Percentiles rank a stretch among this genome's conserved stretches.
Conservation (phyloP, 1,284 basidiomycete species). For the Puccinia polysora region DNA sequence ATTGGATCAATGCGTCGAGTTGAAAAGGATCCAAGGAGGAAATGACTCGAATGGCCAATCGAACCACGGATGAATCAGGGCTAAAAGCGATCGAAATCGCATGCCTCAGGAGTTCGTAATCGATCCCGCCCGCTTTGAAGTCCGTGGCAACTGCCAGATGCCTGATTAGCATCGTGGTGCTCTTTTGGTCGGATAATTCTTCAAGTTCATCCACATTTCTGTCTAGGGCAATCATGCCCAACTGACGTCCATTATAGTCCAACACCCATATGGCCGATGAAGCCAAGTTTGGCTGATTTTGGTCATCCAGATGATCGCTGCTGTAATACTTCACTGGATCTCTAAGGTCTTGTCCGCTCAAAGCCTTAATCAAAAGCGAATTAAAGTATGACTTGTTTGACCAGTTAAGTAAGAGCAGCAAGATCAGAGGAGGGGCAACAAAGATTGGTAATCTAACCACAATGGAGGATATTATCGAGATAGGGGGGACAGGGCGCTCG, state of each 20-base stretch:
- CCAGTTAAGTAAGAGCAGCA: constrained; percentile 32
- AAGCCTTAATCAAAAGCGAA: background rate
- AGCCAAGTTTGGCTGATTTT: too few species aligned
- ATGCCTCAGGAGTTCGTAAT: constrained; percentile 13
- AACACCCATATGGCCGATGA: constrained; percentile 31
- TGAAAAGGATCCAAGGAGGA: constrained; percentile 10
- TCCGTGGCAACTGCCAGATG: constrained; percentile 30
- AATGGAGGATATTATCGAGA: background rate
- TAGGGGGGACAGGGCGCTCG: background rate
- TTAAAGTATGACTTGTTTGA: constrained; percentile 16
- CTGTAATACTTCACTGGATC: constrained; percentile 19
- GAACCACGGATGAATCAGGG: background rate
- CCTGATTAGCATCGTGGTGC: background rate
- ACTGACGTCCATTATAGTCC: constrained; percentile 33
- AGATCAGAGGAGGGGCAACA: constrained; percentile 29
- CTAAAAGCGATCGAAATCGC: background rate
- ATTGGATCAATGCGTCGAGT: background rate
- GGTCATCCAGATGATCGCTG: background rate
- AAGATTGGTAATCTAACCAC: constrained; percentile 23
- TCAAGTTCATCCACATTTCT: background rate
- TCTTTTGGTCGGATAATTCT: background rate
- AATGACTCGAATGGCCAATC: constrained; percentile 3
- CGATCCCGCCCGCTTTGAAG: constrained; percentile 35
- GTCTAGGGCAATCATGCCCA: constrained; percentile 33
- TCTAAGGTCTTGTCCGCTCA: constrained; percentile 12